Conservation (phyloP, 129 eudicot species). For the Pseudognaphalium luteoalbum region DNA sequence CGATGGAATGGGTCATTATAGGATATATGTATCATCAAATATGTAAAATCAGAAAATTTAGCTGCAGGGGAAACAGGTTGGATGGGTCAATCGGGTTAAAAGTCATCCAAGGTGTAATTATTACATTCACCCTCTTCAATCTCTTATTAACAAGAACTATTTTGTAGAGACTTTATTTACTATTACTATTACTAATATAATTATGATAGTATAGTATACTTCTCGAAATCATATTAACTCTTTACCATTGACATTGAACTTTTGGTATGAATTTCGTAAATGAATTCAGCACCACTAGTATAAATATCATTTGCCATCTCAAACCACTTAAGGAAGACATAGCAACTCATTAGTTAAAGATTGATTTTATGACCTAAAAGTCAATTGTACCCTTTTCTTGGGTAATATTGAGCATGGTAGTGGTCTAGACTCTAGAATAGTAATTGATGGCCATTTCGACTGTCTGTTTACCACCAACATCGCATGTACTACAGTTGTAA, state of each 20-base stretch:
- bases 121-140: neutral
- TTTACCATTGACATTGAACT: slow-evolving; percentile 1
- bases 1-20: neutral
- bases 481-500: neutral
- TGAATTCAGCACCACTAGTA: neutral
- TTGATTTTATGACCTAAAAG: no score
- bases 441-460: slow-evolving; percentile 6
- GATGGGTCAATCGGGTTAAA: neutral
- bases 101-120: neutral
- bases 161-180: neutral
- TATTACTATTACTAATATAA: no score
- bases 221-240: neutral
- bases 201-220: neutral
- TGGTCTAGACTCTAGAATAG: neutral
- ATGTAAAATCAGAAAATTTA: no score
- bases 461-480: neutral
- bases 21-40: neutral
- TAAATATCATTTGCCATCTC: neutral
- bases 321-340: neutral
- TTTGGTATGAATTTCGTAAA: neutral
- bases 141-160: neutral
- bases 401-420: neutral
- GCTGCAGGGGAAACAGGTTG: neutral
- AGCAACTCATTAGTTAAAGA: neutral
- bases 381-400: neutral